Evolutionary conservation across 768 basidiomycete species (phyloP).

Genomic region (Pulveroboletus sp.): DNA sequence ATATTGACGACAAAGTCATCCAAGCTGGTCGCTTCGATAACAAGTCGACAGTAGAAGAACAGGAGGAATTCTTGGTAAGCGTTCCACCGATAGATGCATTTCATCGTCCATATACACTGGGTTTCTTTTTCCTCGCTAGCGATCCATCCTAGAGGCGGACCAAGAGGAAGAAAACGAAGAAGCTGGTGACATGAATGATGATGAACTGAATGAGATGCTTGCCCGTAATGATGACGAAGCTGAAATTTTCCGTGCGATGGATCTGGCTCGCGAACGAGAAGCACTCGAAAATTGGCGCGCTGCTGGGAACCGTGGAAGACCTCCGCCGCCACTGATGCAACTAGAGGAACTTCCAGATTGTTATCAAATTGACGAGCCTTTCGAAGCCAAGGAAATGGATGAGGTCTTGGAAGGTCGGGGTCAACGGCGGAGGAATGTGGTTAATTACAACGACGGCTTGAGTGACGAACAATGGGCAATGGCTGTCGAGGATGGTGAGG

Average conservation of each 20-base stretch:
- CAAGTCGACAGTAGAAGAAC: conserved; percentile 96
- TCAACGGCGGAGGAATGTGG: conserved; percentile 74
- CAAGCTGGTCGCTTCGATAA: conserved; percentile 99
- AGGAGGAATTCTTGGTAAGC: conserved; percentile 87
- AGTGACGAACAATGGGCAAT: conserved; percentile 92
- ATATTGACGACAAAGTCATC: conserved; percentile 99
- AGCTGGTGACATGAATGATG: conserved; percentile 88
- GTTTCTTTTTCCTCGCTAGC: conserved; percentile 40
- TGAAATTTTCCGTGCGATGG: conserved; percentile 75
- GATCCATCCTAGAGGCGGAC: conserved; percentile 84
- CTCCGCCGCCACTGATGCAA: conserved; percentile 72
- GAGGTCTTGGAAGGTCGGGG: conserved; percentile 71
- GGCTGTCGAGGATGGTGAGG: conserved; percentile 80
- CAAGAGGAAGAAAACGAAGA: conserved; percentile 89
- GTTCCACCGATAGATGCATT: not conserved
- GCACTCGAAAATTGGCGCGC: conserved; percentile 62
- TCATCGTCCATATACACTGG: not conserved
- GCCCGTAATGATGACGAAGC: conserved; percentile 80
- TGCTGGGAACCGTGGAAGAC: conserved; percentile 70
- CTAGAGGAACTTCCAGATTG: conserved; percentile 89
- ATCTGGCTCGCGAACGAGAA: conserved; percentile 71
- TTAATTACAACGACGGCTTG: conserved; percentile 91
- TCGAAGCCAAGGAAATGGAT: conserved; percentile 57
- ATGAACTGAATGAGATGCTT: conserved; percentile 91
- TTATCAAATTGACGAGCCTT: conserved; percentile 82